Evolutionary conservation across 148 eudicot genomes (phyloP), one percentile per base, ranked within the genome.

Genomic region (Nepenthes mirabilis): DNA sequence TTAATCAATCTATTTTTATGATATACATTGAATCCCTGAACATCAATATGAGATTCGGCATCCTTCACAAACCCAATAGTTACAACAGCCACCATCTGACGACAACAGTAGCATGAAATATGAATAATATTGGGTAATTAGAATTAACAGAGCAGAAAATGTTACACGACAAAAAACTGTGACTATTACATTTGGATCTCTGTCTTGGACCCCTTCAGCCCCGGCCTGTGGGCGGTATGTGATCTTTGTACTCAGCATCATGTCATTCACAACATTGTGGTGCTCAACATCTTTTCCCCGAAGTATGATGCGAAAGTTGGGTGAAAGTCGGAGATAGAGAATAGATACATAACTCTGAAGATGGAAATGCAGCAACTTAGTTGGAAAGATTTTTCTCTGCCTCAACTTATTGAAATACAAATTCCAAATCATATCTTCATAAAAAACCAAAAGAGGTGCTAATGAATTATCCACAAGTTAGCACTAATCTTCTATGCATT

Each of bases 11-110:
- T 80, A 76, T 93, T 93, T 72, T 93, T 93, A 71, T 93, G 99
- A 77, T 89, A 93, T 48, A 93, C 96, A 63, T 93, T 93, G 72
- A 88, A 93, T 61, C 99, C 99, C 74, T 93, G 96, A 67, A 93
- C 87, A 82, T 93, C 95, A 67, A 93, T 77, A 73, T 93, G 99
- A 72, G 70, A 55, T 40, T 62, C 76, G 43, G 99, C 99, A 73
- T 89, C 96, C 70, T 93, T 93, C 37, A 93, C 89, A 80, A 93
- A 93, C 58, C 99, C 99, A 74, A 93, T 69, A 23, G 87, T 88
- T 58, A 82, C 95, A 52, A 65, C 68, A 56, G 99, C 99, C 61
- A 82, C 70, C 89, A 86, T 82, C 96, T 93, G 69, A 70, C 51
- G 67, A 61, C 51, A 58, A 65, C 58, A 75, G 33, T 37, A 4